Evolutionary conservation across 179 eudicot genomes (phyloP), one percentile per base, ranked within the genome.

Genomic region (Spinacia oleracea): DNA sequence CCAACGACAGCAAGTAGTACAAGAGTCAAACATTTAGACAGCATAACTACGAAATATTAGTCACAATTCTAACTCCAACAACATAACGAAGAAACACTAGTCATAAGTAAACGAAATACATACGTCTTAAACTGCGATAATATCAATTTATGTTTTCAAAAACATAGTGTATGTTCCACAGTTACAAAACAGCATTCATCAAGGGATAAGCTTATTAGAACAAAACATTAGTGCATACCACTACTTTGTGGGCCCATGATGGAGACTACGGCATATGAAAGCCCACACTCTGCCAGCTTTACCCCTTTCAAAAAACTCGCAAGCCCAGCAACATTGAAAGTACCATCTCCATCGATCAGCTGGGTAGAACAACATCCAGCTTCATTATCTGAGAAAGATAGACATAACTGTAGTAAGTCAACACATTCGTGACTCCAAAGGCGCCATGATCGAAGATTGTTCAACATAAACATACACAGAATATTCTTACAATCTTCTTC

Each of bases 181-280:
- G 21, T 63, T 38, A 66, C 35, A 51, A 32, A 32, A 38, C 20
- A 23, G 6, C 34, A 59, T 31, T 38, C 38, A 69, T 50, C 50
- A 55, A 31, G 18, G 42, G 25, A 63, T 34, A 43, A 56, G 40
- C 46, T 67, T 9, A 69, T 21, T 40, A 65, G 35, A 72, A 55
- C 21, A 9, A 76, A 48, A 4, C n/a, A 20, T 10, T 69, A 66
- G 29, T 40, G 77, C 83, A 68, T 82, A 91, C 96, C 96, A 79
- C 96, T 91, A 79, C 91, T 90, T 82, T 91, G 96, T 2, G 96
- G 93, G 25, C 96, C 96, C 91, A 91, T 88, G 80, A 90, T 91
- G 34, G 96, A 85, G 35, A 87, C 93, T 58, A 91, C 78, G 6
- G 91, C 91, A 50, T 90, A 90, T 1, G 96, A 91, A 72, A 90